These are phyloP conservation scores for Vicia villosa DNA, from an alignment of 306 rosid genomes.

Conservation along the genomic window DNA sequence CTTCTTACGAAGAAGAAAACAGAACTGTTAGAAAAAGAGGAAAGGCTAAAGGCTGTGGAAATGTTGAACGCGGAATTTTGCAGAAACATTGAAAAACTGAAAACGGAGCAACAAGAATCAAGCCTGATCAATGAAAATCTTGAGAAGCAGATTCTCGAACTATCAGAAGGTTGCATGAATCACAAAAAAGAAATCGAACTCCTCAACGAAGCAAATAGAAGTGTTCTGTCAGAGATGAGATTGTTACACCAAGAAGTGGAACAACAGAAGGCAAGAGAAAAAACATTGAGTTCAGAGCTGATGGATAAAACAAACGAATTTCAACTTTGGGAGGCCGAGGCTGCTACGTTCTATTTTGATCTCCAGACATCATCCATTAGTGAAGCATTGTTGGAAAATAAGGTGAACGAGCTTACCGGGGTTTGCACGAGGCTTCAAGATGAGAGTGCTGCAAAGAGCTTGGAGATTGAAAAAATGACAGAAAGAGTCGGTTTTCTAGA, in stretches of 20 bases:
- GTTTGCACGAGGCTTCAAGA: conserved; percentile 66
- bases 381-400: conserved; percentile 82
- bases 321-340: conserved; percentile 94
- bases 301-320: conserved; percentile 77
- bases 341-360: conserved; percentile 85
- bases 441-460: conserved; percentile 62
- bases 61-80: conserved; percentile 57
- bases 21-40: conserved; percentile 66
- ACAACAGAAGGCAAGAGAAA: conserved; percentile 68
- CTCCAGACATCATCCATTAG: conserved; percentile 78
- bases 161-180: conserved; percentile 54
- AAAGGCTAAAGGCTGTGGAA: conserved; percentile 59
- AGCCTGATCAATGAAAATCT: conserved; percentile 49
- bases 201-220: conserved; percentile 62
- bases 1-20: conserved; percentile 50
- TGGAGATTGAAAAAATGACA: conserved; percentile 63
- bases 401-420: conserved; percentile 75
- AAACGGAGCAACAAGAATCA: conserved; percentile 60
- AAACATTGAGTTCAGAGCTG: conserved; percentile 71
- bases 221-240: conserved; percentile 58
- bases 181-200: conserved; percentile 64
- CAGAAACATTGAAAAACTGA: conserved; percentile 59
- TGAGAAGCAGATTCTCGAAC: conserved; percentile 62
- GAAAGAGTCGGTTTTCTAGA: conserved; percentile 59
- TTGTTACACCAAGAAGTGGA: conserved; percentile 60